phyloP scores from a whole-genome alignment of 129 eudicot species.

The Heracleum sosnowskyi region DNA sequence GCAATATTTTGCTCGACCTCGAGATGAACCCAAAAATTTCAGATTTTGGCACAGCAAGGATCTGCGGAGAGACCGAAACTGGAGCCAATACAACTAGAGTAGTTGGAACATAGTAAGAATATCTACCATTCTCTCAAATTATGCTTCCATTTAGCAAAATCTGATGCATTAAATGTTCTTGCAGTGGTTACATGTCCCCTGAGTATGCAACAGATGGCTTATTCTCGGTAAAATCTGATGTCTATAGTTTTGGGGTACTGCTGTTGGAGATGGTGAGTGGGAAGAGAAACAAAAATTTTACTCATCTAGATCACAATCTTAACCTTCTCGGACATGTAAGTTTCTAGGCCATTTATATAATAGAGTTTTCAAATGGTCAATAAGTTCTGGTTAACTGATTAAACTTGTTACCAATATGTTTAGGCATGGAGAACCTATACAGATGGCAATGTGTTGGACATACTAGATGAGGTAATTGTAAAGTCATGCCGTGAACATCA shows the following conservation, averaged over 20 bases:
- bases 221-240: conserved; percentile 26
- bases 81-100: conserved; percentile 22
- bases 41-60: conserved; percentile 31
- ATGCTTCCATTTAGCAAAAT: not conserved
- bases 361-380: too few species aligned
- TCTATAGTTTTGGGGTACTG: conserved; percentile 33
- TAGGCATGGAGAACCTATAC: conserved; percentile 17
- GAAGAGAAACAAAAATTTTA: conserved; percentile 28
- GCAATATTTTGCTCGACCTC: conserved; percentile 26
- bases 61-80: conserved; percentile 20
- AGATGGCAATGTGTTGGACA: conserved; percentile 7
- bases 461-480: conserved; percentile 8
- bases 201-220: conserved; percentile 24
- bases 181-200: conserved; percentile 26
- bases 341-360: not conserved
- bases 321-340: conserved; percentile 50
- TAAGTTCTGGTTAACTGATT: too few species aligned
- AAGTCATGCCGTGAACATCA: not conserved
- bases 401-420: not conserved
- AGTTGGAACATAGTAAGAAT: conserved; percentile 21
- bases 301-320: conserved; percentile 34
- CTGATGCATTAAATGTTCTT: not conserved
- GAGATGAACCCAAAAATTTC: conserved; percentile 35
- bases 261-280: conserved; percentile 36
- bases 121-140: not conserved